Conservation (phyloP, 768 basidiomycete genomes). For the Chalciporus pseudorubinellus region DNA sequence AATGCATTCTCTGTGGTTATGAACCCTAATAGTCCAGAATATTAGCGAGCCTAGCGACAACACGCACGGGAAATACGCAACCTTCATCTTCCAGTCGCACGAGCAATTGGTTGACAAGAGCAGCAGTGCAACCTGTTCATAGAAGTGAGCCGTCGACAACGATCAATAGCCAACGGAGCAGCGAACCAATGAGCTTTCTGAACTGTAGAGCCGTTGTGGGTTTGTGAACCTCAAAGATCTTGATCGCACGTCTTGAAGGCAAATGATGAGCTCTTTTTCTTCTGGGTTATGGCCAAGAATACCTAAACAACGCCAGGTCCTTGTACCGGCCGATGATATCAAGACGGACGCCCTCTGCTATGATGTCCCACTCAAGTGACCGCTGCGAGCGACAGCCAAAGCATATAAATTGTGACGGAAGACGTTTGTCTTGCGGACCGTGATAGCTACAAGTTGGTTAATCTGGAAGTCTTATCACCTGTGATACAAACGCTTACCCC, state of each 20-base stretch:
- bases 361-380: conserved; percentile 69
- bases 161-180: not conserved
- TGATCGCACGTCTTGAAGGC: conserved; percentile 59
- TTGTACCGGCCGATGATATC: conserved; percentile 62
- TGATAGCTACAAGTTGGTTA: conserved; percentile 50
- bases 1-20: conserved; percentile 50
- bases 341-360: conserved; percentile 53
- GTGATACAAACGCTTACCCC: conserved; percentile 29
- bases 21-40: conserved; percentile 46
- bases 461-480: not conserved
- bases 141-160: conserved; percentile 7
- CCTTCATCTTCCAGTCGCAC: conserved; percentile 72
- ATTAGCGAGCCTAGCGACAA: conserved; percentile 6
- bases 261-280: not conserved
- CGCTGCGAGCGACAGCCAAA: conserved; percentile 72
- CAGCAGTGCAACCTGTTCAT: conserved; percentile 47
- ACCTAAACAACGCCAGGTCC: conserved; percentile 74
- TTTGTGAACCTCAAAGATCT: conserved; percentile 54
- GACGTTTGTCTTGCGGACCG: conserved; percentile 49
- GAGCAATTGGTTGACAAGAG: conserved; percentile 60
- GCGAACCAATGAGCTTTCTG: conserved; percentile 57
- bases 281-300: not conserved
- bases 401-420: conserved; percentile 64
- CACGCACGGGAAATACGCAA: conserved; percentile 19
- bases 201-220: conserved; percentile 50